Evolutionary conservation across 805 yeast genomes (phyloP).

Genomic region (Zygotorulaspora florentina): DNA sequence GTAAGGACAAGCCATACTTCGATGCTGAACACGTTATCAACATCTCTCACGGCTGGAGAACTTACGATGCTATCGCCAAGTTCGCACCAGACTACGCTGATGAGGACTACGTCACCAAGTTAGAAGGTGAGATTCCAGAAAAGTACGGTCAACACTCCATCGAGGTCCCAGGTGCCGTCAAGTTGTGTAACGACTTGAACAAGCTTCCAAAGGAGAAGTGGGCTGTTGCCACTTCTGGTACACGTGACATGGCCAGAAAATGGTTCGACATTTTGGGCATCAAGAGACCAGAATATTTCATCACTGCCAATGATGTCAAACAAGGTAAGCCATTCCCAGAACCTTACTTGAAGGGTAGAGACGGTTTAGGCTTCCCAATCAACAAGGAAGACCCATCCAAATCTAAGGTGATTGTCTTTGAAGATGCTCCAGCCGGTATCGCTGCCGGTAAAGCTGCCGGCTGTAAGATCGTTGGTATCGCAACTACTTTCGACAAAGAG

Average conservation of each 20-base stretch:
- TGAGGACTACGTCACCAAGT: conserved; percentile 56
- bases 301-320: conserved; percentile 75
- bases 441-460: conserved; percentile 81
- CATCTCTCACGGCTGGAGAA: conserved; percentile 79
- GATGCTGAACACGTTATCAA: conserved; percentile 67
- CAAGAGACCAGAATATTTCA: conserved; percentile 66
- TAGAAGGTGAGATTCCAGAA: conserved; percentile 68
- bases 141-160: conserved; percentile 68
- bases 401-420: conserved; percentile 61
- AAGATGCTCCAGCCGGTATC: conserved; percentile 88
- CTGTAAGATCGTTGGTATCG: conserved; percentile 76
- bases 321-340: conserved; percentile 85
- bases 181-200: conserved; percentile 53
- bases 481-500: conserved; percentile 70
- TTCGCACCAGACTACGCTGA: conserved; percentile 73
- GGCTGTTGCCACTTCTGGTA: conserved; percentile 88
- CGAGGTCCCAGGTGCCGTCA: conserved; percentile 73
- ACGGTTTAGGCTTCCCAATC: conserved; percentile 37
- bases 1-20: conserved; percentile 60
- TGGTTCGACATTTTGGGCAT: conserved; percentile 69
- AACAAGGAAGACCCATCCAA: conserved; percentile 36
- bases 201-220: conserved; percentile 56
- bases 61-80: conserved; percentile 68
- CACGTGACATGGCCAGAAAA: conserved; percentile 67
- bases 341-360: conserved; percentile 63